phyloP scores from a whole-genome alignment of 208 protist species.

The Trypanosoma melophagium region DNA sequence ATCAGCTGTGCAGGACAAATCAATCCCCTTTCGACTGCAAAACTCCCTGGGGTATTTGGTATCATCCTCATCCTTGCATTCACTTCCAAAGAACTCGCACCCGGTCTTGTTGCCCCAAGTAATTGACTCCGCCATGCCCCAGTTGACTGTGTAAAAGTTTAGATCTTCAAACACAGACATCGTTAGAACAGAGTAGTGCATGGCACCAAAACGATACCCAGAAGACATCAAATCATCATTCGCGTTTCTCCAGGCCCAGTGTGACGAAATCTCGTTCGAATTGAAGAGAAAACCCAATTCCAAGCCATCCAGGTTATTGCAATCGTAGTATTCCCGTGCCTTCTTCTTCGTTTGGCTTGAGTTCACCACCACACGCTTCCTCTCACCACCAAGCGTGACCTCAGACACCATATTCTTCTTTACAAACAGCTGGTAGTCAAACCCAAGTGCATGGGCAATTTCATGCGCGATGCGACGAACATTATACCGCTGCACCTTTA shows the following conservation, averaged over 20 bases:
- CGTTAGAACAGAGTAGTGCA: constrained; percentile 25
- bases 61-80: constrained; percentile 14
- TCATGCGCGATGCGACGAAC: constrained; percentile 50
- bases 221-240: constrained; percentile 29
- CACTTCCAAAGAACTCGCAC: constrained; percentile 22
- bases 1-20: no score
- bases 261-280: background rate
- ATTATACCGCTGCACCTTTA: constrained; percentile 9
- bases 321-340: constrained; percentile 20
- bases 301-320: constrained; percentile 15
- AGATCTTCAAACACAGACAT: constrained; percentile 28
- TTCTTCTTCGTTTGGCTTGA: constrained; percentile 6
- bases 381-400: background rate
- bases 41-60: constrained; percentile 26
- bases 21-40: constrained; percentile 5
- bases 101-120: constrained; percentile 25
- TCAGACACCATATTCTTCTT: constrained; percentile 1
- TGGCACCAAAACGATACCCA: background rate
- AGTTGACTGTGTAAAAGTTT: constrained; percentile 30
- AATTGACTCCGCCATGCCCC: constrained; percentile 25
- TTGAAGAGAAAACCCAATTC: constrained; percentile 28
- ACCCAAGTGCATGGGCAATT: constrained; percentile 74
- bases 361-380: constrained; percentile 5
- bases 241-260: constrained; percentile 31
- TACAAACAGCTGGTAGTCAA: background rate